These are phyloP conservation scores for Penicilliopsis zonata DNA, from an alignment of 495 filamentous ascomycete species.

Conservation along the genomic window DNA sequence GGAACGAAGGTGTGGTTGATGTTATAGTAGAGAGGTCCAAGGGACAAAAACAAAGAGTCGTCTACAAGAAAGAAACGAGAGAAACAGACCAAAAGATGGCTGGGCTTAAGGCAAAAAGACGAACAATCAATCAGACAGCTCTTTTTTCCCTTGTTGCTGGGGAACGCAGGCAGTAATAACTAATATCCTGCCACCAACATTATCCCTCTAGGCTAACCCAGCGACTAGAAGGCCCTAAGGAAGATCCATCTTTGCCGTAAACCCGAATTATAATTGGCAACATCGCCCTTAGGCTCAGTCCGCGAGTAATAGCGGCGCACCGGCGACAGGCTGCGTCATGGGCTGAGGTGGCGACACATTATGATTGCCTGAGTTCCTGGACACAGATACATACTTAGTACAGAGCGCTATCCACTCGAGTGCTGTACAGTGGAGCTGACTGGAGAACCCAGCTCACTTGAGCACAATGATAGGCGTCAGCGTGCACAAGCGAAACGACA, in stretches of 20 bases:
- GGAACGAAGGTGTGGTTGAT: too few species aligned
- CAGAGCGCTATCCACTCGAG: too few species aligned
- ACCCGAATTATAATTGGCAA: not conserved
- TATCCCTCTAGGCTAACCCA: not conserved
- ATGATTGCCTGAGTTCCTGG: conserved; percentile 6
- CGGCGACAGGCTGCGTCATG: conserved; percentile 4
- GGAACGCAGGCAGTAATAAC: not conserved
- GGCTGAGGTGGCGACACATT: conserved; percentile 7
- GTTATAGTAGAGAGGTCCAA: not conserved
- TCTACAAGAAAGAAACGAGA: not conserved
- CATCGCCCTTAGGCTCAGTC: not conserved
- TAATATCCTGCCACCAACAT: not conserved
- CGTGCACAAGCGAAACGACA: too few species aligned
- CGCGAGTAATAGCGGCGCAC: conserved; percentile 1
- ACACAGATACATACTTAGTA: too few species aligned
- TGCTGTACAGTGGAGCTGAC: too few species aligned
- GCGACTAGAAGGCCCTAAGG: too few species aligned
- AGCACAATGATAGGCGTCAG: too few species aligned
- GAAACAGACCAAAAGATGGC: not conserved
- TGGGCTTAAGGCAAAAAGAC: not conserved
- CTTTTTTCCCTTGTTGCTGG: not conserved
- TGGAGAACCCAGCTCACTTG: too few species aligned
- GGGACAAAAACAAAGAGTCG: not conserved
- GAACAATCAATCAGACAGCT: not conserved
- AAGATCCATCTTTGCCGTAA: too few species aligned